Percentiles rank a stretch among this genome's conserved stretches.
Evolutionary conservation across 1,284 basidiomycete genomes (phyloP).

Genomic region (Malassezia cuniculi): DNA sequence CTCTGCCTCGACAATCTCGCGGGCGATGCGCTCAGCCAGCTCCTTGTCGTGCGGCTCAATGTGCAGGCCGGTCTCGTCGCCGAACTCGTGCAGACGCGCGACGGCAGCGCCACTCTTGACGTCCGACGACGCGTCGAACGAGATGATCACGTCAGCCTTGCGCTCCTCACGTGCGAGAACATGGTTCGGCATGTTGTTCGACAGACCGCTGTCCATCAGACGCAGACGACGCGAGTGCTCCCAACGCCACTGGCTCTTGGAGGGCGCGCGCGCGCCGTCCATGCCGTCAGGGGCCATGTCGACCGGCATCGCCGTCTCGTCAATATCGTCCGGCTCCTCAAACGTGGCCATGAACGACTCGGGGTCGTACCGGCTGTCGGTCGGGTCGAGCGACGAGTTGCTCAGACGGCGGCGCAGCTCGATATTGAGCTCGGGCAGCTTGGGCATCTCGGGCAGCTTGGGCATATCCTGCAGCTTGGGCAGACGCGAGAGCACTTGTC

Average conservation of each 20-base stretch:
- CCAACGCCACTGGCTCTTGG: constrained; percentile 7
- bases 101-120: constrained; percentile 35
- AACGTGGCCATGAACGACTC: constrained; percentile 15
- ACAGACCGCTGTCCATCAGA: constrained; percentile 38
- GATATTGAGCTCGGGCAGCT: background rate
- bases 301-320: background rate
- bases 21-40: constrained; percentile 2
- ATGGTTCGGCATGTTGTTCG: constrained; percentile 43
- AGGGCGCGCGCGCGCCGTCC: background rate
- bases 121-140: constrained; percentile 42
- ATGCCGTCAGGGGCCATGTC: no score
- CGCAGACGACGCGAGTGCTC: constrained; percentile 22
- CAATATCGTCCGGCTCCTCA: constrained; percentile 1
- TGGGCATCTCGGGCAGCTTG: constrained; percentile 3
- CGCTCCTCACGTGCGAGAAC: constrained; percentile 24
- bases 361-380: constrained; percentile 6
- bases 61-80: constrained; percentile 21
- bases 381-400: constrained; percentile 8
- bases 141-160: constrained; percentile 31
- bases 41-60: constrained; percentile 3
- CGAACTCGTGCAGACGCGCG: constrained; percentile 32
- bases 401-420: constrained; percentile 9
- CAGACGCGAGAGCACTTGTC: no score
- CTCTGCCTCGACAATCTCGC: background rate
- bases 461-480: no score